Base-by-base conservation (phyloP, 2,329 filamentous ascomycete species). In the Lachnellula cervina region DNA sequence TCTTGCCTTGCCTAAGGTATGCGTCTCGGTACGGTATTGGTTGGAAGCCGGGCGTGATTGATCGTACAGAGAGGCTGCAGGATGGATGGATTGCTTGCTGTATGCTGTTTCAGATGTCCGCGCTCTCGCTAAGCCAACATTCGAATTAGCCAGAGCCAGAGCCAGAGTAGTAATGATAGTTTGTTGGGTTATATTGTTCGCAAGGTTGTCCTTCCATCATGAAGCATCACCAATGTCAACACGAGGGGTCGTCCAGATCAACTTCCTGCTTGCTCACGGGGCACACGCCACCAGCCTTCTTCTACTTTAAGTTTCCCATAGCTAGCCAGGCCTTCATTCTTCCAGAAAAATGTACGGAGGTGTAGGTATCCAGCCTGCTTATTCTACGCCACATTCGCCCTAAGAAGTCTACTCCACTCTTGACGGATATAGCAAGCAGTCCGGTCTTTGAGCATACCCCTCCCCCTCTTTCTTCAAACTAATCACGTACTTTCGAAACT, bases 61-160 rank as follows among this genome's bases (percentile, higher is more conserved):
- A 60, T 61, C 55, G 52, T 28, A 61, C 57, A 54, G 35, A 55
- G 32, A 37, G 52, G 46, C 25, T 28, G 28, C 28, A 28, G 28
- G 28, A 54, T 54, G 28, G 28, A 54, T 54, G 45, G 56, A 55
- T 58, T 58, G 52, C 48, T 51, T 59, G 52, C 52, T 59, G 52
- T 58, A 59, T 44, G 50, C 42, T 54, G 60, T 63, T 64, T 63
- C 59, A 63, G 56, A 61, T 60, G 47, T 51, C 52, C 51, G 34
- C 54, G 40, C 56, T 7, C 23, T 44, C 48, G 52, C 57, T 48
- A 42, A 54, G 56, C 58, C 47, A 38, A 49, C 52, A 52, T 52
- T 54, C 48, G 47, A 59, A 56, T 56, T 54, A 58, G 56, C 51
- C 52, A 57, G 49, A 59, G 54, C 52, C 44, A 49, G 46, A 17